Conservation (phyloP, 148 eudicot genomes). For the Euryodendron excelsum region DNA sequence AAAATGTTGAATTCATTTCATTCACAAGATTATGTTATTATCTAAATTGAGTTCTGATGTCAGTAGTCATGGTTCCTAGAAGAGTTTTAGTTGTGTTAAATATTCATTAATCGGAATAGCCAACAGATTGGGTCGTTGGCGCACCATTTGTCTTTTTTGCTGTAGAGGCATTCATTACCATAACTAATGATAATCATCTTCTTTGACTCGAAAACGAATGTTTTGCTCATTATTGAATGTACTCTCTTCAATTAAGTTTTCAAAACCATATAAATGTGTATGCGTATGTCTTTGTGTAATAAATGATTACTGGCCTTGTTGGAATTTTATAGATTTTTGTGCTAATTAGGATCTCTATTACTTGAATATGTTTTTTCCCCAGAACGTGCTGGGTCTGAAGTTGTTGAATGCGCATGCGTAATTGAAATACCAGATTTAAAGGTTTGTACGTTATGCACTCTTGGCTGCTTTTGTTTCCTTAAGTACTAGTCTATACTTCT, state of each 20-base stretch:
- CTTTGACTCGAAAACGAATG: no score
- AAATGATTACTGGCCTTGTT: not conserved
- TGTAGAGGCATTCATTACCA: no score
- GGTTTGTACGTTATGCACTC: constrained; percentile 29
- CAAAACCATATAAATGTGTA: not conserved
- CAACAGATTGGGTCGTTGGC: no score
- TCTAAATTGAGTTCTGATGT: not conserved
- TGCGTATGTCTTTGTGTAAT: not conserved
- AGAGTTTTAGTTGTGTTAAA: no score
- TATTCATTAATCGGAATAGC: no score
- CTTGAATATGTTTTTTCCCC: constrained; percentile 17
- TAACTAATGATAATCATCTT: no score
- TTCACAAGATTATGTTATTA: not conserved
- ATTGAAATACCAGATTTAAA: constrained; percentile 81
- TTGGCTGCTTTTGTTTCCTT: not conserved
- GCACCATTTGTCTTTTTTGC: no score
- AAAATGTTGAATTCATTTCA: not conserved
- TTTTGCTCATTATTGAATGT: not conserved
- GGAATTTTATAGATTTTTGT: not conserved
- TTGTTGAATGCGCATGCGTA: constrained; percentile 81
- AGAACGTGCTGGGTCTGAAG: constrained; percentile 95
- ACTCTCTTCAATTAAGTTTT: not conserved
- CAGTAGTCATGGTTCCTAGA: no score
- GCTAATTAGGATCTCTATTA: not conserved
- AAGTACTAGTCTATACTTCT: not conserved